A percentile compares a stretch with the other conserved stretches of the same genome.
phyloP scores from a whole-genome alignment of 441 rosid genomes.

The Pelargonium exstipulatum region DNA sequence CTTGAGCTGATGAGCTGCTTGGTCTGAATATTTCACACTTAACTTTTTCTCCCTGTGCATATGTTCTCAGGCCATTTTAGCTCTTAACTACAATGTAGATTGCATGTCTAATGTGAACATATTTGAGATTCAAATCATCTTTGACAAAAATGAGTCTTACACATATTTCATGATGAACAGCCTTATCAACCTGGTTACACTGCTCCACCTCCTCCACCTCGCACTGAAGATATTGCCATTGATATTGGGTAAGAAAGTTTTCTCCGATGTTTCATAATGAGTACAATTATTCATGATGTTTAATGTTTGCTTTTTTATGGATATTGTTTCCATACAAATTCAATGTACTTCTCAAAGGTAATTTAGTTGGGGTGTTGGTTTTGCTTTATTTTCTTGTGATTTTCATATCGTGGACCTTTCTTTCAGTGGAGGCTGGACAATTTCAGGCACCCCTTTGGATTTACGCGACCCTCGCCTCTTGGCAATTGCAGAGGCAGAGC shows the following conservation, averaged over 20 bases:
- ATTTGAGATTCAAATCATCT: not conserved
- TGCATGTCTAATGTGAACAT: not conserved
- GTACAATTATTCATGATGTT: not conserved
- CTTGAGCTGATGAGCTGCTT: not conserved
- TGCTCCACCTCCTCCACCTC: conserved; percentile 56
- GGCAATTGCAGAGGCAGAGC: conserved; percentile 91
- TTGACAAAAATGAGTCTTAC: conserved; percentile 7
- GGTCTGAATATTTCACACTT: not conserved
- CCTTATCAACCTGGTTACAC: conserved; percentile 70
- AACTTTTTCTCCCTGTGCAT: not conserved
- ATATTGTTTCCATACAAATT: not conserved
- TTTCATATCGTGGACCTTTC: conserved; percentile 16
- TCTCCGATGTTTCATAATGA: not conserved
- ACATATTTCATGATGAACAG: conserved; percentile 30
- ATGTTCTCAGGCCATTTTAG: not conserved
- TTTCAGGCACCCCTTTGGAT: conserved; percentile 76
- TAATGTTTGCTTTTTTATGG: conserved; percentile 5
- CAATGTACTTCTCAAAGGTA: no score
- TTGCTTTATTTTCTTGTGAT: not conserved
- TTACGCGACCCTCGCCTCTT: conserved; percentile 75
- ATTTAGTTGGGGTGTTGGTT: no score
- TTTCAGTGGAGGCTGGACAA: conserved; percentile 88
- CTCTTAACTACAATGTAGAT: not conserved
- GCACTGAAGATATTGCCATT: conserved; percentile 58
- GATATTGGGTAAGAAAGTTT: conserved; percentile 61